Conservation (phyloP, 169 alveolate genomes). For the Cystoisospora suis region DNA sequence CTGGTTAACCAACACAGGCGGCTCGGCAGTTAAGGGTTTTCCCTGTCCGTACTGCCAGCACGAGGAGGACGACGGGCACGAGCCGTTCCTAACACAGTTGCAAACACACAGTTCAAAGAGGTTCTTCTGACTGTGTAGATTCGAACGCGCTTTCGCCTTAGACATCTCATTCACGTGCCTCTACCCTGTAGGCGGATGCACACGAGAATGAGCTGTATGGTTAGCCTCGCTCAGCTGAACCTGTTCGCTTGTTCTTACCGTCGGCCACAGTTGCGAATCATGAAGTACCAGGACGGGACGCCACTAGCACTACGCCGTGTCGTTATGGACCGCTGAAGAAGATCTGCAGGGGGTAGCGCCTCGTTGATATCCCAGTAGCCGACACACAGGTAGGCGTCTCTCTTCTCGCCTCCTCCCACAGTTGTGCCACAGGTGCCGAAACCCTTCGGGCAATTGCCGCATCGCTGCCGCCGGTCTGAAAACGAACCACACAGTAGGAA, state of each 20-base stretch:
- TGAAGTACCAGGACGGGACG: constrained; percentile 48
- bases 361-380: constrained; percentile 45
- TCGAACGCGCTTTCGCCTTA: too few relatives aligned
- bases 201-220: too few relatives aligned
- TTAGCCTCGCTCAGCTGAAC: too few relatives aligned
- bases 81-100: background rate
- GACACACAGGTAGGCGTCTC: constrained; percentile 54
- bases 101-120: background rate
- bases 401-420: constrained; percentile 37
- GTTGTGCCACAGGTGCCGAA: constrained; percentile 44
- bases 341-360: constrained; percentile 41
- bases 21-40: constrained; percentile 18
- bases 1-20: constrained; percentile 35
- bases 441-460: constrained; percentile 56
- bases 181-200: too few relatives aligned
- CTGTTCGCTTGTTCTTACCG: too few relatives aligned
- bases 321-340: constrained; percentile 20
- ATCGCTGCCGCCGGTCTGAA: constrained; percentile 45
- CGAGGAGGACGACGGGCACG: constrained; percentile 12
- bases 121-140: too few relatives aligned
- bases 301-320: constrained; percentile 33
- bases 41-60: constrained; percentile 43
- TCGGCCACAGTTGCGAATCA: constrained; percentile 44
- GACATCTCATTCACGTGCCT: too few relatives aligned
- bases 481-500: background rate